Evolutionary conservation across 164 flowering plant species (phyloP), one percentile per base, ranked within the genome.

Genomic region (Magnolia sinica): DNA sequence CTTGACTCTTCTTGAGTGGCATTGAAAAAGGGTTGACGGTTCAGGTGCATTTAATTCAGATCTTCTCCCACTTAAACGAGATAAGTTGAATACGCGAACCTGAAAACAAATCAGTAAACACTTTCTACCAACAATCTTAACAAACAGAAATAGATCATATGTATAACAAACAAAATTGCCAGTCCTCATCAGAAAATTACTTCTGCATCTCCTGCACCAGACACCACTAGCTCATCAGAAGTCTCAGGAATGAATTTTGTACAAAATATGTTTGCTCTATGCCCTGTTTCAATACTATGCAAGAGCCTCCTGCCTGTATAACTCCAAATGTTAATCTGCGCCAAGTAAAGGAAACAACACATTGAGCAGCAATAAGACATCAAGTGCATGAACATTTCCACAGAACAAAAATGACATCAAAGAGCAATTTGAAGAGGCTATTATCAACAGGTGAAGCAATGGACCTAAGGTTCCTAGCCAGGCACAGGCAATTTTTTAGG

Each of bases 141-240:
- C 27, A 24, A 68, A 67, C 59, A 79, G 64, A 73, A 11, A 64
- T 16, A 45, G 27, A 37, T 73, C 16, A 2, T 68, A 23, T 59
- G 71, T 13, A 68, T 27, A 49, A 49, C 6, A 45, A 52, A 27
- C 22, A 31, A 23, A 23, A 13, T 64, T 68, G 70, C 5, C 13
- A 24, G 73, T 69, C 50, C 37, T 29, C 29, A 76, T 80, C 74
- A 77, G 49, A 64, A 80, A 22, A 75, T 82, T 89, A 95, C 97
- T 81, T 93, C 96, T 69, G 92, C 88, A 88, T 96, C 99, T 78
- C 87, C 97, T 72, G 99, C 99, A 55, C 98, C 97, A 75, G 99
- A 96, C 49, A 86, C 95, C 49, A 96, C 97, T 80, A 92, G 88
- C 80, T 93, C 98, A 87, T 93, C 97, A 71, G 91, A 89, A 45